Percentiles rank a stretch among this genome's conserved stretches.
Evolutionary conservation across 1,284 basidiomycete genomes (phyloP).

Genomic region (Cutaneotrichosporon sp.): DNA sequence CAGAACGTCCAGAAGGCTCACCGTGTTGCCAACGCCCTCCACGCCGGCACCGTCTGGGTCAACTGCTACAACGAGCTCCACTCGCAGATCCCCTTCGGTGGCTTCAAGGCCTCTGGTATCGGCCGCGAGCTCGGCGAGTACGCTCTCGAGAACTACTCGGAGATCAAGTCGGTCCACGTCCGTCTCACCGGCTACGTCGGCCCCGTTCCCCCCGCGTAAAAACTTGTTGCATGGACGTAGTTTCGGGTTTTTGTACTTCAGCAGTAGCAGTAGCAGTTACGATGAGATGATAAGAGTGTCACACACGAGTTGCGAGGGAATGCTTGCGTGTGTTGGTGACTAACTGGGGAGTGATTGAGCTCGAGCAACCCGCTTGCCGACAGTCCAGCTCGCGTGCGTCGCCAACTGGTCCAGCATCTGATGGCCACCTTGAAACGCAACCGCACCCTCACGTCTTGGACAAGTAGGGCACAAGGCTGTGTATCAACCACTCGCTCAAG

Average conservation of each 20-base stretch:
- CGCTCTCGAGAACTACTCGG: constrained; percentile 66
- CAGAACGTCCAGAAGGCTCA: constrained; percentile 73
- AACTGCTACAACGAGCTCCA: constrained; percentile 73
- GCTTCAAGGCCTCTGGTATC: constrained; percentile 63
- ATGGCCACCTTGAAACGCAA: no score
- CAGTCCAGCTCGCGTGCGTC: no score
- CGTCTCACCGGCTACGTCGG: constrained; percentile 55
- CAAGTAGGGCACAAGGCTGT: no score
- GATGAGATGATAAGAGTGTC: no score
- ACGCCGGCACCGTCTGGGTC: constrained; percentile 68
- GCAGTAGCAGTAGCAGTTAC: background rate
- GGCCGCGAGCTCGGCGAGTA: constrained; percentile 58
- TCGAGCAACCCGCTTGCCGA: no score
- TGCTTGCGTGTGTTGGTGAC: no score
- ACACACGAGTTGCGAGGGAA: no score
- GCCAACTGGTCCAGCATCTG: no score
- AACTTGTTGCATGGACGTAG: background rate
- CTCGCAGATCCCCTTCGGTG: constrained; percentile 75
- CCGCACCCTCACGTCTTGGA: no score
- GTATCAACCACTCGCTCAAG: no score
- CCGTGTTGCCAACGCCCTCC: constrained; percentile 69
- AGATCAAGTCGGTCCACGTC: constrained; percentile 79
- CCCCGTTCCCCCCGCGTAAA: constrained; percentile 13
- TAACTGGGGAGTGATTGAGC: no score
- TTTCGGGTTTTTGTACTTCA: constrained; percentile 4